These are phyloP conservation scores for Pseudonitzschia multiseries DNA, from an alignment of 108 stramenopile species.

Conservation along the genomic window DNA sequence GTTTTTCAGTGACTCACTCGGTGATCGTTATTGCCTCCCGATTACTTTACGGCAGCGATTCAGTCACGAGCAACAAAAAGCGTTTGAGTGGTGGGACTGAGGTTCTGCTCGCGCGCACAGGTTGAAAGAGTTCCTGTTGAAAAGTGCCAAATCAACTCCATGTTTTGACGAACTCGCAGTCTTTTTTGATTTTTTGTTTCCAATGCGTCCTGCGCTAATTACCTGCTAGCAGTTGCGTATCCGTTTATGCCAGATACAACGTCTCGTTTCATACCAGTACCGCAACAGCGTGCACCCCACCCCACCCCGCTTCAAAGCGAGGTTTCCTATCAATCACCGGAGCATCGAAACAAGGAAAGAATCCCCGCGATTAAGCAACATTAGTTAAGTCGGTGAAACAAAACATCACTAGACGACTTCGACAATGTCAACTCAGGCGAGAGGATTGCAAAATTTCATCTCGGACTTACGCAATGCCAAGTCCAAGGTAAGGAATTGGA, in stretches of 20 bases:
- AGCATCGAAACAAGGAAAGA: neutral
- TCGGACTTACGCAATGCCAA: constrained; percentile 89
- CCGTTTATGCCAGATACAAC: neutral
- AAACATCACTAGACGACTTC: neutral
- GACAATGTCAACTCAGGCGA: constrained; percentile 77
- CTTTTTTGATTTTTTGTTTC: neutral
- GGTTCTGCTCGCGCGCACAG: neutral
- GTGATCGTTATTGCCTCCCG: too few species aligned
- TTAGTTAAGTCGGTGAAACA: neutral
- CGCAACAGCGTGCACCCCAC: neutral
- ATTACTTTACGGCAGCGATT: too few species aligned
- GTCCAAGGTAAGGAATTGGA: constrained; percentile 52
- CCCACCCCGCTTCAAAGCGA: too few species aligned
- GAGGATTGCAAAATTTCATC: constrained; percentile 92
- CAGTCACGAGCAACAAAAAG: too few species aligned
- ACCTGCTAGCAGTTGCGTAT: neutral
- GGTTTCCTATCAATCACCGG: neutral
- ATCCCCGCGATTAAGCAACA: neutral
- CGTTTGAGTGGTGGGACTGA: neutral
- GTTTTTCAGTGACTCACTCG: too few species aligned
- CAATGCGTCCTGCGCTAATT: neutral
- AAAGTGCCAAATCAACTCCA: neutral
- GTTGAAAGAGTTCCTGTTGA: too few species aligned
- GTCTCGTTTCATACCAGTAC: neutral
- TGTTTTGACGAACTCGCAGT: neutral